phyloP scores from a whole-genome alignment of 768 basidiomycete species.

The Hericium rajendrae region DNA sequence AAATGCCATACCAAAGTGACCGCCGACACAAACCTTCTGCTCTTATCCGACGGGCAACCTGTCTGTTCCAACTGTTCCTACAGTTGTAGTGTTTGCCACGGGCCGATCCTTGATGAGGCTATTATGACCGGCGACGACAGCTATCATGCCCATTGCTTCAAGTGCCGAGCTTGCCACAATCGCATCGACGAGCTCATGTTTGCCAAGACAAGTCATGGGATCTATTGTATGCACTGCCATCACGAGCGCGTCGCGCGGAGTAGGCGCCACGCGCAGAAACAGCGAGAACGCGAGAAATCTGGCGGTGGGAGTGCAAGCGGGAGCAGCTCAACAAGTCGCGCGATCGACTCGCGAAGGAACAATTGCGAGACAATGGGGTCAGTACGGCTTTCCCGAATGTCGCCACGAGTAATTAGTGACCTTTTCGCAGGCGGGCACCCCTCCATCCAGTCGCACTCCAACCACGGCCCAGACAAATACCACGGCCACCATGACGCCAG shows the following conservation, averaged over 20 bases:
- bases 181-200: constrained; percentile 97
- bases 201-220: constrained; percentile 95
- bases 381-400: neutral
- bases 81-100: constrained; percentile 89
- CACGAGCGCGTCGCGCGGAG: constrained; percentile 95
- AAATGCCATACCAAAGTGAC: constrained; percentile 90
- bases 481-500: neutral
- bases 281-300: constrained; percentile 42
- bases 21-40: constrained; percentile 93
- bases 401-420: neutral
- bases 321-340: constrained; percentile 26
- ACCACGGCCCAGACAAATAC: neutral
- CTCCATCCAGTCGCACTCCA: neutral
- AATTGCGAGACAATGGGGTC: constrained; percentile 27
- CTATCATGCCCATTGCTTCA: constrained; percentile 98
- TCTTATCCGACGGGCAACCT: constrained; percentile 96
- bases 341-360: constrained; percentile 18
- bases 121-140: constrained; percentile 99
- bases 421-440: neutral
- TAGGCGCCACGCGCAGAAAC: constrained; percentile 82
- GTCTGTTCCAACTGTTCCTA: constrained; percentile 92
- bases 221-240: constrained; percentile 98
- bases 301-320: constrained; percentile 43
- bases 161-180: constrained; percentile 89
- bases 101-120: constrained; percentile 94